phyloP scores from a whole-genome alignment of 192 early-diverging fungal genomes.

The Fimicolochytrium jonesii region DNA sequence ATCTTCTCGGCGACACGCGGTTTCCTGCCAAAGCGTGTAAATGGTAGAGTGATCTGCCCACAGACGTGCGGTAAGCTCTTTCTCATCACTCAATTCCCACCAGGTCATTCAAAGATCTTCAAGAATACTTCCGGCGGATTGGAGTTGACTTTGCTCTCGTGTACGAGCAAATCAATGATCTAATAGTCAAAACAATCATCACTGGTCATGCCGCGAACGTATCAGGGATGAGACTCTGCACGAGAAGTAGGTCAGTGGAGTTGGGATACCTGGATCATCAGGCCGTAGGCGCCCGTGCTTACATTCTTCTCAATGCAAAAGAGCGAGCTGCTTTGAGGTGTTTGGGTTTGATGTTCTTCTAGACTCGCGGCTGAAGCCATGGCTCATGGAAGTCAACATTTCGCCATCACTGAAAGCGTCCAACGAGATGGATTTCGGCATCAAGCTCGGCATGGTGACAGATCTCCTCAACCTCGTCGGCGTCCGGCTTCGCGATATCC shows the following conservation, averaged over 20 bases:
- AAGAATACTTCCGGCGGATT: slow-evolving; percentile 31
- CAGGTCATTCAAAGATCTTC: slow-evolving; percentile 28
- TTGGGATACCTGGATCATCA: too few relatives aligned
- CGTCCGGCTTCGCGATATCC: slow-evolving; percentile 28
- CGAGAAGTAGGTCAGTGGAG: slow-evolving; percentile 26
- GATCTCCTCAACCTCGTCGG: slow-evolving; percentile 49
- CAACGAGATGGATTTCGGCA: slow-evolving; percentile 32
- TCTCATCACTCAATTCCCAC: too few relatives aligned
- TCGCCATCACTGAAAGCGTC: slow-evolving; percentile 47
- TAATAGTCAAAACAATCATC: slow-evolving; percentile 42
- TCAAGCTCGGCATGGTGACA: slow-evolving; percentile 34
- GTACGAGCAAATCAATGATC: slow-evolving; percentile 27
- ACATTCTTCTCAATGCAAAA: too few relatives aligned
- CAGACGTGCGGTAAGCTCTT: background rate
- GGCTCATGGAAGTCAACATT: slow-evolving; percentile 60
- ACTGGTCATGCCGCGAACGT: slow-evolving; percentile 30
- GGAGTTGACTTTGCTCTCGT: slow-evolving; percentile 30
- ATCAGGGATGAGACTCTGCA: slow-evolving; percentile 33
- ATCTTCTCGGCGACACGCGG: slow-evolving; percentile 21
- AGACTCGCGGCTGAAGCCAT: slow-evolving; percentile 47
- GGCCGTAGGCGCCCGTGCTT: background rate
- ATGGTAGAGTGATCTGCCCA: slow-evolving; percentile 20
- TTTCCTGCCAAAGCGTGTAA: slow-evolving; percentile 31
- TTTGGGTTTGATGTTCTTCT: slow-evolving; percentile 56
- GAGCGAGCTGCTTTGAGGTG: slow-evolving; percentile 47